A percentile compares a stretch with the other conserved stretches of the same genome.
Conservation (phyloP, 2,329 filamentous ascomycete genomes). For the Verticillium isaacii region DNA sequence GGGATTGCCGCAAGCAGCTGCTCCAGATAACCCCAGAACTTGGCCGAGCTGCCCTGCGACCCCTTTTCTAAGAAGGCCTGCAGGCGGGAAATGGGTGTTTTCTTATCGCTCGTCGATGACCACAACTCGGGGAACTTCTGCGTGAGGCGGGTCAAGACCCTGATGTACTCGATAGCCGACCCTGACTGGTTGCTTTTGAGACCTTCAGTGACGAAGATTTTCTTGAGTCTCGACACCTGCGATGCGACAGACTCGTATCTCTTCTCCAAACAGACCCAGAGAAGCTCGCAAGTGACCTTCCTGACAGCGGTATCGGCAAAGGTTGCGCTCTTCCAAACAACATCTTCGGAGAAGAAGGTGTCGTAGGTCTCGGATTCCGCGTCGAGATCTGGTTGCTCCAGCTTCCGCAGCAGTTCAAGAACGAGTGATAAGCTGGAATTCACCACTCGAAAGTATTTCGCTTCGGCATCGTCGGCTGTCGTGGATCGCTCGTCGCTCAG, state of each 20-base stretch:
- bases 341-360: conserved; percentile 59
- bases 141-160: conserved; percentile 64
- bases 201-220: conserved; percentile 65
- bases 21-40: conserved; percentile 69
- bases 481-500: conserved; percentile 87
- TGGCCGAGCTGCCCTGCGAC: conserved; percentile 68
- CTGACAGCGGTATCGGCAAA: conserved; percentile 53
- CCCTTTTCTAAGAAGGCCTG: conserved; percentile 74
- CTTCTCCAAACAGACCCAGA: conserved; percentile 43
- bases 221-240: conserved; percentile 46
- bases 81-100: conserved; percentile 51
- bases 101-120: conserved; percentile 50
- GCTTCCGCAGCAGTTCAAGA: conserved; percentile 44
- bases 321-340: conserved; percentile 63
- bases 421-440: conserved; percentile 51
- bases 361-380: conserved; percentile 61
- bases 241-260: conserved; percentile 40
- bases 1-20: conserved; percentile 59
- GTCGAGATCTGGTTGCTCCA: conserved; percentile 47
- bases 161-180: conserved; percentile 68
- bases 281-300: conserved; percentile 45
- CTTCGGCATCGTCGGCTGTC: conserved; percentile 76
- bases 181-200: conserved; percentile 68
- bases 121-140: conserved; percentile 63
- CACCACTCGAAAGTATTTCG: conserved; percentile 77